A percentile compares a stretch with the other conserved stretches of the same genome.
These are phyloP conservation scores for Rutstroemia sp. DNA, from an alignment of 2,329 filamentous ascomycete genomes.

Conservation along the genomic window DNA sequence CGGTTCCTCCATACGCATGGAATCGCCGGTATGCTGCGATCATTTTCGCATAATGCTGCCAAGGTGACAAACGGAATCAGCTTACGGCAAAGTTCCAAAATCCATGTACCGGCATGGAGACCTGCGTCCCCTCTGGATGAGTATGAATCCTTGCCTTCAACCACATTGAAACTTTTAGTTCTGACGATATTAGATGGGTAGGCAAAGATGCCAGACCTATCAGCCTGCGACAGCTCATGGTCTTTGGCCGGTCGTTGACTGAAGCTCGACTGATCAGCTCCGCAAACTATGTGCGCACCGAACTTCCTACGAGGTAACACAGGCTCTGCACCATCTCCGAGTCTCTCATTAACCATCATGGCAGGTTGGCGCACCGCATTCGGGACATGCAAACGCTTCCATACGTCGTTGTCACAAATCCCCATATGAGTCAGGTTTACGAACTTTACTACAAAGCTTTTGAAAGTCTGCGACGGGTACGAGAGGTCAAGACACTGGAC, in stretches of 20 bases:
- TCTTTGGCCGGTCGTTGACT: slow-evolving; percentile 90
- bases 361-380: slow-evolving; percentile 81
- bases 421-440: slow-evolving; percentile 89
- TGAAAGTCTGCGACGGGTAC: slow-evolving; percentile 76
- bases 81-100: slow-evolving; percentile 8
- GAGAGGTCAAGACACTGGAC: slow-evolving; percentile 75
- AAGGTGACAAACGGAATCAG: slow-evolving; percentile 19
- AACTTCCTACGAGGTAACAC: slow-evolving; percentile 72
- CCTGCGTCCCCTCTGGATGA: slow-evolving; percentile 58
- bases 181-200: slow-evolving; percentile 63
- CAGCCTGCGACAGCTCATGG: slow-evolving; percentile 90
- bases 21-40: slow-evolving; percentile 30
- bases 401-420: slow-evolving; percentile 93
- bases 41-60: slow-evolving; percentile 27
- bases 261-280: slow-evolving; percentile 85
- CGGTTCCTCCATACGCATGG: slow-evolving; percentile 19
- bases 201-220: slow-evolving; percentile 90
- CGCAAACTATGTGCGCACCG: slow-evolving; percentile 94
- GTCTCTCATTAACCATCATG: neutral
- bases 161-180: neutral
- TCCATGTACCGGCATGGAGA: slow-evolving; percentile 44
- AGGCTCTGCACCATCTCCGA: neutral
- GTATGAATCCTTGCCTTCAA: slow-evolving; percentile 32
- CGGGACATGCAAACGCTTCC: slow-evolving; percentile 96
- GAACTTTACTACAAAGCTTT: slow-evolving; percentile 97